Base-by-base conservation (phyloP, 2,329 filamentous ascomycete species). In the Pseudomassariella vexata region DNA sequence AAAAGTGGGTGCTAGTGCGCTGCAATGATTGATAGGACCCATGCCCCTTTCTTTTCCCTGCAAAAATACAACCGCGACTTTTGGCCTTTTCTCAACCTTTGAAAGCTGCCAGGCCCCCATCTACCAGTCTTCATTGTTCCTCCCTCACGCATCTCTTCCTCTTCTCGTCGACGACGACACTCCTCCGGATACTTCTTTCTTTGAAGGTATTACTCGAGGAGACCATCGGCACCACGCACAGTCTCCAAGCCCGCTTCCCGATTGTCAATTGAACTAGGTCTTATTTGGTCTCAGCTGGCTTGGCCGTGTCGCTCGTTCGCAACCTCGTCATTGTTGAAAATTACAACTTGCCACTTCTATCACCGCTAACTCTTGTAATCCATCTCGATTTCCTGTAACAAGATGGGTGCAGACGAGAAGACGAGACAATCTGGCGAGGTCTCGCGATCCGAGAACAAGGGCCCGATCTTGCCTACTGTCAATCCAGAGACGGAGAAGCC, bases 341-440 rank as follows among this genome's bases (percentile, higher is more conserved):
- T 24, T 24, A 28, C 17, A 20, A 32, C 19, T 21, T 36, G 34
- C 37, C 36, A 34, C 20, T 29, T 15, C 30, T 34, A 19, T 25
- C 27, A n/a, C 30, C n/a, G n/a, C n/a, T n/a, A n/a, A n/a, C n/a
- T n/a, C n/a, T n/a, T n/a, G n/a, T n/a, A n/a, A n/a, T 34, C 40
- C 38, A 44, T 48, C 47, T 37, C 40, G 38, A 42, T 18, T 23
- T 28, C 30, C 18, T 14, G 41, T 46, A 52, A 40, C 53, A 65
- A 57, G 40, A 83, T 82, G 77, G 72, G 62, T 42, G 65, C 67
- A 50, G 83, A 84, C 56, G 85, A 95, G 62, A 95, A 95, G 66
- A 80, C 73, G 49, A 82, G 89, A 56, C 71, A 79, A 50, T 95
- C 87, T 28, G 84, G 84, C 60, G 89, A 95, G 60, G 68, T 74